Conservation (phyloP, 2,329 filamentous ascomycete species). For the Cladosporium sp. region DNA sequence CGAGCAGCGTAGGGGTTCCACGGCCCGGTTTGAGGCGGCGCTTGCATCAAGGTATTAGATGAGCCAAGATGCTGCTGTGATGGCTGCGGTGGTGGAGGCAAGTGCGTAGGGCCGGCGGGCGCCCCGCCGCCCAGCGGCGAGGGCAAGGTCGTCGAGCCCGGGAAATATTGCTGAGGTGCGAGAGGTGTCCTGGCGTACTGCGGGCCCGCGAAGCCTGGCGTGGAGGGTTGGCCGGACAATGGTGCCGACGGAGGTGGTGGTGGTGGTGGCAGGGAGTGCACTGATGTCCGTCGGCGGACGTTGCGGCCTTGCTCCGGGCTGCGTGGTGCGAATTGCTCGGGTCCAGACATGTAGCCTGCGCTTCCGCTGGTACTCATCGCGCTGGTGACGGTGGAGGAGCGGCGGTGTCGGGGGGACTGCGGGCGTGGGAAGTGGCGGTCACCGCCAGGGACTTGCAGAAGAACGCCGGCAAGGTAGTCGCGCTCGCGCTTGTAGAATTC, state of each 20-base stretch:
- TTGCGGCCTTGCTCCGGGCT: slow-evolving; percentile 27
- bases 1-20: slow-evolving; percentile 31
- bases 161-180: slow-evolving; percentile 20
- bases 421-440: slow-evolving; percentile 44
- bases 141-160: slow-evolving; percentile 17
- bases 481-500: slow-evolving; percentile 72
- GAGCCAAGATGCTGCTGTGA: slow-evolving; percentile 11
- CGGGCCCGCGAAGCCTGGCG: slow-evolving; percentile 18
- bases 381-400: slow-evolving; percentile 17
- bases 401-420: slow-evolving; percentile 37
- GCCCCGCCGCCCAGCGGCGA: slow-evolving; percentile 17
- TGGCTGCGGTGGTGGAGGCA: slow-evolving; percentile 10
- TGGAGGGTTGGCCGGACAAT: slow-evolving; percentile 1
- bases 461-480: slow-evolving; percentile 65
- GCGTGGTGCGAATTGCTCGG: slow-evolving; percentile 19
- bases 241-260: slow-evolving; percentile 14
- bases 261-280: slow-evolving; percentile 22
- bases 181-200: slow-evolving; percentile 18
- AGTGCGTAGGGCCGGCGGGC: slow-evolving; percentile 13
- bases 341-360: slow-evolving; percentile 18
- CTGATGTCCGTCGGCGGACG: slow-evolving; percentile 26
- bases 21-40: slow-evolving; percentile 31
- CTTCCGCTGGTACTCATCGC: slow-evolving; percentile 11
- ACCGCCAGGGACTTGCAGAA: slow-evolving; percentile 55
- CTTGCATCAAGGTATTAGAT: slow-evolving; percentile 29